These are phyloP conservation scores for Cardamine occulta DNA, from an alignment of 345 rosid species.

Conservation along the genomic window DNA sequence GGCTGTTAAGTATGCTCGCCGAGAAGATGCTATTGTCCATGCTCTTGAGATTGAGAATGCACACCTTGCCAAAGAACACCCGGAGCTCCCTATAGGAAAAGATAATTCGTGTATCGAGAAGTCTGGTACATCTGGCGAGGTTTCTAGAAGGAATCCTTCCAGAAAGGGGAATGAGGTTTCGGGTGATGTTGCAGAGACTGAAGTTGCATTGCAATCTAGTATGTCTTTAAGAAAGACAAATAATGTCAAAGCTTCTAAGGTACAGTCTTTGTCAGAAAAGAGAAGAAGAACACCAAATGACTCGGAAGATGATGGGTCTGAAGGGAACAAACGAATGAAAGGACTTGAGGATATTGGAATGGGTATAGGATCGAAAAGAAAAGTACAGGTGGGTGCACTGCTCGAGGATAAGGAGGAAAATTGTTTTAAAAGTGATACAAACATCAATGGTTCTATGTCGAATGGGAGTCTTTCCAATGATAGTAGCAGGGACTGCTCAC, in stretches of 20 bases:
- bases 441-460: slow-evolving; percentile 50
- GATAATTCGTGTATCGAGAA: slow-evolving; percentile 47
- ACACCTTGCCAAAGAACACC: slow-evolving; percentile 60
- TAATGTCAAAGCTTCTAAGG: slow-evolving; percentile 55
- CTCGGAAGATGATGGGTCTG: slow-evolving; percentile 92
- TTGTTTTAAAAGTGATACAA: slow-evolving; percentile 50
- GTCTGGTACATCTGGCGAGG: slow-evolving; percentile 49
- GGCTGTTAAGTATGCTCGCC: slow-evolving; percentile 90
- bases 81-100: slow-evolving; percentile 43
- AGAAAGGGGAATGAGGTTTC: slow-evolving; percentile 55
- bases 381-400: slow-evolving; percentile 38
- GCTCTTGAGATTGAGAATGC: slow-evolving; percentile 94
- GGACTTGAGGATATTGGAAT: slow-evolving; percentile 90
- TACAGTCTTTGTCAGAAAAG: slow-evolving; percentile 52
- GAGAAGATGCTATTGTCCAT: slow-evolving; percentile 98
- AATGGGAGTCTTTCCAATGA: slow-evolving; percentile 61
- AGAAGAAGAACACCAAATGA: slow-evolving; percentile 90
- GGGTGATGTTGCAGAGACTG: slow-evolving; percentile 50
- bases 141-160: slow-evolving; percentile 50
- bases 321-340: slow-evolving; percentile 89
- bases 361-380: slow-evolving; percentile 55
- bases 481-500: slow-evolving; percentile 49
- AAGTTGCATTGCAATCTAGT: slow-evolving; percentile 54
- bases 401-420: slow-evolving; percentile 51
- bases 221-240: slow-evolving; percentile 58